These are phyloP conservation scores for Fusarium armeniacum DNA, from an alignment of 2,329 filamentous ascomycete species.

Conservation along the genomic window DNA sequence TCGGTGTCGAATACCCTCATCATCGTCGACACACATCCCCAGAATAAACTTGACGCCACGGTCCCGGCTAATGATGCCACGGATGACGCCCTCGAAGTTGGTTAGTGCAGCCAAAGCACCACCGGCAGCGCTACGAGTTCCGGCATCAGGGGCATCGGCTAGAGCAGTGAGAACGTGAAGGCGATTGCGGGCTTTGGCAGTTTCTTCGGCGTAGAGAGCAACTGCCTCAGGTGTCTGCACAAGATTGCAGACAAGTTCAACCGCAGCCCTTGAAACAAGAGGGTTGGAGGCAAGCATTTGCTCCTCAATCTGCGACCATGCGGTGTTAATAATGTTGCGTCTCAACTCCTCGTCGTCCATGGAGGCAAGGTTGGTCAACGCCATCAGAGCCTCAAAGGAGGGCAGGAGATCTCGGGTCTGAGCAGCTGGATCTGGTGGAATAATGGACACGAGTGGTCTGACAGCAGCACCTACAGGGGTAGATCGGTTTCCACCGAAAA, in stretches of 20 bases:
- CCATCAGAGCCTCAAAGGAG: conserved; percentile 90
- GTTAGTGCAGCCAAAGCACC: conserved; percentile 90
- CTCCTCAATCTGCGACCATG: conserved; percentile 85
- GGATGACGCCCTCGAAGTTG: conserved; percentile 80
- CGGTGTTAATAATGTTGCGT: conserved; percentile 77
- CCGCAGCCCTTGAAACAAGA: conserved; percentile 83
- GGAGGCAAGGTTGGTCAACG: conserved; percentile 93
- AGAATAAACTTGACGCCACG: conserved; percentile 83
- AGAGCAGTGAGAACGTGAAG: conserved; percentile 89
- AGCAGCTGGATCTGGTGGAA: conserved; percentile 73
- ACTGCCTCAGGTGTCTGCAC: conserved; percentile 77
- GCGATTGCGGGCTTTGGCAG: conserved; percentile 76
- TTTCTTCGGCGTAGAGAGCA: conserved; percentile 76
- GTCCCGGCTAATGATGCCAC: conserved; percentile 77
- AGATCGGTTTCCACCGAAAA: conserved; percentile 84
- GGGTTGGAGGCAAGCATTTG: conserved; percentile 82
- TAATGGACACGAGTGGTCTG: conserved; percentile 81
- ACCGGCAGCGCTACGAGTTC: conserved; percentile 85
- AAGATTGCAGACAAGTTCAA: conserved; percentile 93
- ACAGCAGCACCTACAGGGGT: conserved; percentile 84
- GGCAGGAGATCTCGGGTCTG: conserved; percentile 84
- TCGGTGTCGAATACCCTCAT: conserved; percentile 76
- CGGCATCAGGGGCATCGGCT: conserved; percentile 84
- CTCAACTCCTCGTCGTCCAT: conserved; percentile 76
- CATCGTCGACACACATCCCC: conserved; percentile 80